phyloP scores from a whole-genome alignment of 768 basidiomycete species.

The Imleria badia region DNA sequence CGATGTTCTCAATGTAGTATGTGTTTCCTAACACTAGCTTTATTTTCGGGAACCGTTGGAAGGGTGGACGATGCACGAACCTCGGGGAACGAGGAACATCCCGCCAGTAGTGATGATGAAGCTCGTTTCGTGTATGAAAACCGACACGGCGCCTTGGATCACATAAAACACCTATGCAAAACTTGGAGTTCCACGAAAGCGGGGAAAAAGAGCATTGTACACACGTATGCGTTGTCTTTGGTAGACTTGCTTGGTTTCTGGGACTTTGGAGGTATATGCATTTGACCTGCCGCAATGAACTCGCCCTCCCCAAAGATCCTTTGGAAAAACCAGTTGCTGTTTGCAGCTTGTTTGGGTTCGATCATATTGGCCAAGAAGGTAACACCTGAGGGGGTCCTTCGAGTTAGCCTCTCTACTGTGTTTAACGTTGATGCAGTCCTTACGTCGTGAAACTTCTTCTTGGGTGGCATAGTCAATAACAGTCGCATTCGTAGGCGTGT shows the following conservation, averaged over 20 bases:
- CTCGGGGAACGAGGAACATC: slow-evolving; percentile 89
- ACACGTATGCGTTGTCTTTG: slow-evolving; percentile 91
- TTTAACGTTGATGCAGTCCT: slow-evolving; percentile 33
- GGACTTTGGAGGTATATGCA: slow-evolving; percentile 76
- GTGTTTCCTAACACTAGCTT: slow-evolving; percentile 62
- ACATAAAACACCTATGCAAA: slow-evolving; percentile 66
- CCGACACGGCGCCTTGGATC: slow-evolving; percentile 84
- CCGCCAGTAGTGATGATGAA: slow-evolving; percentile 80
- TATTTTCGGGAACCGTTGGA: background rate
- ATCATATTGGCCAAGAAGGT: slow-evolving; percentile 75
- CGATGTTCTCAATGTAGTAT: slow-evolving; percentile 89
- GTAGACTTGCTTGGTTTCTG: slow-evolving; percentile 85
- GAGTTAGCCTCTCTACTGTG: background rate
- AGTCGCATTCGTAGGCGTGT: slow-evolving; percentile 62
- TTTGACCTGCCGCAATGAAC: slow-evolving; percentile 88
- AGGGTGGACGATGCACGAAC: slow-evolving; percentile 39
- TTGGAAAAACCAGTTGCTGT: slow-evolving; percentile 79
- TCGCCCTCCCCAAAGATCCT: slow-evolving; percentile 90
- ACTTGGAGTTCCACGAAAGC: background rate
- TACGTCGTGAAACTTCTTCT: slow-evolving; percentile 69
- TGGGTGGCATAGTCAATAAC: slow-evolving; percentile 67
- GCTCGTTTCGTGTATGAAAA: slow-evolving; percentile 76
- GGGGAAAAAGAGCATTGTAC: slow-evolving; percentile 27
- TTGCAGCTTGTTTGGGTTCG: slow-evolving; percentile 55
- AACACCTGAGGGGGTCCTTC: slow-evolving; percentile 52